Conservation (phyloP, 805 yeast species). For the Metschnikowia picachoensis region DNA sequence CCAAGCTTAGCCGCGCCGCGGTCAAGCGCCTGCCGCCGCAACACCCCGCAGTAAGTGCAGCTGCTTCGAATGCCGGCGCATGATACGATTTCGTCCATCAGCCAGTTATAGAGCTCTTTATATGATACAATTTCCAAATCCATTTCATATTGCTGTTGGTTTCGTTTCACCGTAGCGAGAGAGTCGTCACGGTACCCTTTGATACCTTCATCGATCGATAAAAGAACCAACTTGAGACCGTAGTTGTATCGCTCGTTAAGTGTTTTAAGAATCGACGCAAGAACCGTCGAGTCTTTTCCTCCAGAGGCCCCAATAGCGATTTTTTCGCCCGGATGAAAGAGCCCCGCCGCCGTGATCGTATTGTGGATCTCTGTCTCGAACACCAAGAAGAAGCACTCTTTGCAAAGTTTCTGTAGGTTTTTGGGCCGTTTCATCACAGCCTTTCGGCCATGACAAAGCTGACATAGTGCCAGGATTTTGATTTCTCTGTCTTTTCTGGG, state of each 20-base stretch:
- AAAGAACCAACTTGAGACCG: constrained; percentile 76
- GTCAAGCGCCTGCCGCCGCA: constrained; percentile 93
- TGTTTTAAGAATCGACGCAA: constrained; percentile 82
- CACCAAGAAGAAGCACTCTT: constrained; percentile 81
- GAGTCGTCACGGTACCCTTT: constrained; percentile 97
- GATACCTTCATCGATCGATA: constrained; percentile 95
- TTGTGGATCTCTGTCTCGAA: constrained; percentile 95
- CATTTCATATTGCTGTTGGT: constrained; percentile 78
- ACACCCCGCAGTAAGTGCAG: constrained; percentile 97
- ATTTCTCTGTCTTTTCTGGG: constrained; percentile 11
- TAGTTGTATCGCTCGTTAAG: constrained; percentile 85
- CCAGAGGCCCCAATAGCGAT: constrained; percentile 99
- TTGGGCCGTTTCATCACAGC: constrained; percentile 92
- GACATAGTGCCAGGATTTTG: constrained; percentile 57
- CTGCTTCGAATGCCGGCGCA: constrained; percentile 91
- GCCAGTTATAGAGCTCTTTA: constrained; percentile 90
- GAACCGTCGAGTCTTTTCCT: constrained; percentile 95
- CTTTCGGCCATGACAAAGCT: constrained; percentile 74
- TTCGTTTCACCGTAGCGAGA: constrained; percentile 92
- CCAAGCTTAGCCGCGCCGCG: constrained; percentile 88
- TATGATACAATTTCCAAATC: constrained; percentile 81
- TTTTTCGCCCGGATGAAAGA: constrained; percentile 76
- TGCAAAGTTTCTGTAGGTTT: constrained; percentile 84
- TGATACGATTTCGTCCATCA: constrained; percentile 96
- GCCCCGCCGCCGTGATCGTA: constrained; percentile 66